Conservation (phyloP, 148 eudicot genomes). For the Limonium bicolor region DNA sequence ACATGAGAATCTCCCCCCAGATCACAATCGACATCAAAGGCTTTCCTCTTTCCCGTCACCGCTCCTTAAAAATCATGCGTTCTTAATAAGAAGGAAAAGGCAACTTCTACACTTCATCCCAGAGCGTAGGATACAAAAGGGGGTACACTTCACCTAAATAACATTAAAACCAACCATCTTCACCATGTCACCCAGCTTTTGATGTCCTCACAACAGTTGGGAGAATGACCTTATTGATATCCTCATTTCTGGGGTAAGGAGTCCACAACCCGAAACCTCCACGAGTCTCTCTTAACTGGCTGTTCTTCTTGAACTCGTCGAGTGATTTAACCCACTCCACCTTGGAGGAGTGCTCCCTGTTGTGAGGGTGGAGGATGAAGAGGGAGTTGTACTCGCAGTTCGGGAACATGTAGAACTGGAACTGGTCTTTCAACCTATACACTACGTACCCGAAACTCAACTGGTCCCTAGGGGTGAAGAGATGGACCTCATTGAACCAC, state of each 20-base stretch:
- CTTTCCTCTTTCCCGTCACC: too few species aligned
- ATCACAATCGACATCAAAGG: too few species aligned
- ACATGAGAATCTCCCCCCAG: too few species aligned
- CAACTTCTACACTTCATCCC: too few species aligned
- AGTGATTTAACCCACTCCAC: constrained; percentile 86
- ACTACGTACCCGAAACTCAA: constrained; percentile 92
- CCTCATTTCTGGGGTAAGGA: constrained; percentile 78
- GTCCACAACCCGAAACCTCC: constrained; percentile 98
- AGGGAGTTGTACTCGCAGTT: constrained; percentile 88
- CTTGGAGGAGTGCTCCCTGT: constrained; percentile 83
- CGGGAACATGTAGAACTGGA: constrained; percentile 83
- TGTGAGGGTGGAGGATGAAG: constrained; percentile 76
- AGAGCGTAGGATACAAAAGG: too few species aligned
- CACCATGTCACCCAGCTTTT: constrained; percentile 78
- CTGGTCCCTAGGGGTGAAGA: constrained; percentile 93
- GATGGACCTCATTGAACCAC: constrained; percentile 98
- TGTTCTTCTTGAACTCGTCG: constrained; percentile 55
- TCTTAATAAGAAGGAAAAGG: too few species aligned
- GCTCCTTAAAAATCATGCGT: too few species aligned
- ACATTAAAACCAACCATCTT: too few species aligned
- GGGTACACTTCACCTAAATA: too few species aligned
- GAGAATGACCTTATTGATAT: constrained; percentile 54
- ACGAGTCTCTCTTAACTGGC: constrained; percentile 49
- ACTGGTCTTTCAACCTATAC: constrained; percentile 42
- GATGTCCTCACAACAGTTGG: constrained; percentile 79